Evolutionary conservation across 2,329 filamentous ascomycete species (phyloP).

Genomic region (Diaporthe helianthi): DNA sequence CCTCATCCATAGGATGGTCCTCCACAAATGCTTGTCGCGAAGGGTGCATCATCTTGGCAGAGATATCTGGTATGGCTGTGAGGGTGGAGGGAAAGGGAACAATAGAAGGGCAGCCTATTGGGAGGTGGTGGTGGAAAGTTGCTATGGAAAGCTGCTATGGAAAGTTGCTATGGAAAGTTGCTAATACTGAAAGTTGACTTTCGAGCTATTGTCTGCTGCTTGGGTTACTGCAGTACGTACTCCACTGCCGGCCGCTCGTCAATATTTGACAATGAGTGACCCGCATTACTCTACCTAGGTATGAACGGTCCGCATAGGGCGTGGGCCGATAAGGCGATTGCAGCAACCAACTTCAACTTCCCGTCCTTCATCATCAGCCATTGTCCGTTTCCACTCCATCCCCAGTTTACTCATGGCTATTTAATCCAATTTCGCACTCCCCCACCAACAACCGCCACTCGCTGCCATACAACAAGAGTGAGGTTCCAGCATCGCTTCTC

Average conservation of each 20-base stretch:
- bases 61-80: background rate
- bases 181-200: constrained; percentile 17
- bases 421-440: constrained; percentile 4
- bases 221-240: background rate
- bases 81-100: background rate
- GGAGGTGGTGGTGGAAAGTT: background rate
- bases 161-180: constrained; percentile 2
- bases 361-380: constrained; percentile 21
- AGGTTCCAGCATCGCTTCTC: constrained; percentile 24
- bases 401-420: constrained; percentile 15
- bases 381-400: constrained; percentile 20
- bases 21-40: constrained; percentile 93
- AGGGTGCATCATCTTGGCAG: constrained; percentile 75
- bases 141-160: background rate
- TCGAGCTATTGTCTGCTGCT: constrained; percentile 21
- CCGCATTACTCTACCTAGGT: too few species aligned
- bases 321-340: constrained; percentile 23
- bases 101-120: background rate
- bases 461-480: background rate
- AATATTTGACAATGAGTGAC: background rate
- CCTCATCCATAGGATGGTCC: constrained; percentile 71
- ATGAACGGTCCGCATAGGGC: background rate
- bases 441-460: background rate
- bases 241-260: background rate
- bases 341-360: constrained; percentile 18